These are phyloP conservation scores for Chaetothyriales sp. DNA, from an alignment of 2,329 filamentous ascomycete species.

Conservation along the genomic window DNA sequence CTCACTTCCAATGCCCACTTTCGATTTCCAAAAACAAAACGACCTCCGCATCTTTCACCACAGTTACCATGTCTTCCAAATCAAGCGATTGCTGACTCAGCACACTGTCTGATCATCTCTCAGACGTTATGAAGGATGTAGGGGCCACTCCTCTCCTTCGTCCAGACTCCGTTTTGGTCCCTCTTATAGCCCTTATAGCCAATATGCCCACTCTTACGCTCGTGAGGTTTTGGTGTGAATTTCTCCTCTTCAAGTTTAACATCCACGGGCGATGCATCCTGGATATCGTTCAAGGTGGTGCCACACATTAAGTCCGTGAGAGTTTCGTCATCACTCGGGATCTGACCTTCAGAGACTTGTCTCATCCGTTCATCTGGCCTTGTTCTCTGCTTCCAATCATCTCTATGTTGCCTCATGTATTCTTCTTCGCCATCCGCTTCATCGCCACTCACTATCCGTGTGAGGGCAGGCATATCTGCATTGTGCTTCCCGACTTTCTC, in stretches of 20 bases:
- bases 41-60: background rate
- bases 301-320: background rate
- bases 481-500: conserved; percentile 1
- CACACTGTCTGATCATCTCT: background rate
- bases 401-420: conserved; percentile 5
- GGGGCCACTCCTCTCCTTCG: background rate
- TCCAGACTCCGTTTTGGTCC: background rate
- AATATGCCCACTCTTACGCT: background rate
- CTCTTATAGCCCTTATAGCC: background rate
- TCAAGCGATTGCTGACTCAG: background rate
- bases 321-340: background rate
- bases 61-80: background rate
- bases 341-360: conserved; percentile 9
- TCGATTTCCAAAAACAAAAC: too few species aligned
- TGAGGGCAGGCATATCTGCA: conserved; percentile 8
- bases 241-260: background rate
- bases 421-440: conserved; percentile 15
- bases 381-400: conserved; percentile 11
- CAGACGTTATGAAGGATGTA: background rate
- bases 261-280: background rate
- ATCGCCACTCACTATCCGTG: conserved; percentile 13
- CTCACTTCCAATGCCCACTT: too few species aligned
- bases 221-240: background rate
- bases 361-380: conserved; percentile 3
- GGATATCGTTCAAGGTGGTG: background rate